Evolutionary conservation across 2,329 filamentous ascomycete genomes (phyloP).

Genomic region (Cladosporium sp.): DNA sequence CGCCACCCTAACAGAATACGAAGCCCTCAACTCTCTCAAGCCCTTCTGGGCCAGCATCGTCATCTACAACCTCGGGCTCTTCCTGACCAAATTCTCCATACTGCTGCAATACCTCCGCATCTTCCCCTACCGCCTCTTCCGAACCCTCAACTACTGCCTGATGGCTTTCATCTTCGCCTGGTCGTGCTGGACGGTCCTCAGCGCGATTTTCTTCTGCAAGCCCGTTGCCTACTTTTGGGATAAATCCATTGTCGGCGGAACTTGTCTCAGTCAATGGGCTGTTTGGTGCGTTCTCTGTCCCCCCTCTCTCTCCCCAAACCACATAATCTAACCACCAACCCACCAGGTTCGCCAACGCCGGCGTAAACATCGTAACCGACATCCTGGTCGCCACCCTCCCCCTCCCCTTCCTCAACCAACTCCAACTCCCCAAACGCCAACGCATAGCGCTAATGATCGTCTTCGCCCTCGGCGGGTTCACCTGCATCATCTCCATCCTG

Average conservation of each 20-base stretch:
- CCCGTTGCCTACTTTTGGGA: slow-evolving; percentile 42
- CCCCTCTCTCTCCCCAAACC: not conserved
- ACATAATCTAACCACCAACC: not conserved
- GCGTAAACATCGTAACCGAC: slow-evolving; percentile 34
- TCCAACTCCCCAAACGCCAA: slow-evolving; percentile 31
- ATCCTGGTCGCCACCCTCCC: slow-evolving; percentile 32
- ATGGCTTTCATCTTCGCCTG: slow-evolving; percentile 32
- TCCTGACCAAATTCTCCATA: slow-evolving; percentile 31
- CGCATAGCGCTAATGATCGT: slow-evolving; percentile 32
- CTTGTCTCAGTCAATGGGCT: slow-evolving; percentile 36
- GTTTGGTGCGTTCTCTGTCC: slow-evolving; percentile 33
- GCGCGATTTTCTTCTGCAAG: slow-evolving; percentile 37
- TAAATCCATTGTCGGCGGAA: slow-evolving; percentile 22
- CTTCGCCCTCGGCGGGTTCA: slow-evolving; percentile 31
- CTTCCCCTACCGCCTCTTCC: slow-evolving; percentile 26
- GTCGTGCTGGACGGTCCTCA: slow-evolving; percentile 31
- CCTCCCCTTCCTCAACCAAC: slow-evolving; percentile 29
- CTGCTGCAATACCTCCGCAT: slow-evolving; percentile 32
- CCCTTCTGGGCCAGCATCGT: slow-evolving; percentile 23
- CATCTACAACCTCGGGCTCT: slow-evolving; percentile 25
- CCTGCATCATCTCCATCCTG: slow-evolving; percentile 31
- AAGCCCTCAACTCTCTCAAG: slow-evolving; percentile 21
- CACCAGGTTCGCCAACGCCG: slow-evolving; percentile 33
- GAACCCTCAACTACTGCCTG: slow-evolving; percentile 23
- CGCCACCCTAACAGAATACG: slow-evolving; percentile 14